Evolutionary conservation across 2,329 filamentous ascomycete genomes (phyloP).

Genomic region (Cladophialophora carrionii): DNA sequence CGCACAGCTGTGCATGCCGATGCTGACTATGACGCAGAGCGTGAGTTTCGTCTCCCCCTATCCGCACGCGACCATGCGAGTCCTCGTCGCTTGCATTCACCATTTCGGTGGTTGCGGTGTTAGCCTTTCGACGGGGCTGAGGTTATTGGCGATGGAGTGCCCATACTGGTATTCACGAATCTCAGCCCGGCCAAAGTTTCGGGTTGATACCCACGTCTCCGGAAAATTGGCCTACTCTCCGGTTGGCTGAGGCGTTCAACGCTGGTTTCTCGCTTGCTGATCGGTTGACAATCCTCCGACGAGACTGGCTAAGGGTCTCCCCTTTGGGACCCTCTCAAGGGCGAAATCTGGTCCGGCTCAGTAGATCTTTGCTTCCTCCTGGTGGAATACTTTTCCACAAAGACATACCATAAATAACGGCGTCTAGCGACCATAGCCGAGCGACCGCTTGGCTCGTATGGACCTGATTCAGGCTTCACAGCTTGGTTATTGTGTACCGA

Average conservation of each 20-base stretch:
- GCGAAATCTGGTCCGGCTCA: not conserved
- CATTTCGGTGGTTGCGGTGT: conserved; percentile 1
- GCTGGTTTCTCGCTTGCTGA: conserved; percentile 36
- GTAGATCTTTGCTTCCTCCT: not conserved
- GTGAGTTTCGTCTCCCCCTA: not conserved
- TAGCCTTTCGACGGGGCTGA: conserved; percentile 15
- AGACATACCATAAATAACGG: conserved; percentile 30
- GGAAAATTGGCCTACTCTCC: conserved; percentile 23
- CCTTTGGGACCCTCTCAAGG: conserved; percentile 1
- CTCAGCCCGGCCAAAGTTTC: conserved; percentile 40
- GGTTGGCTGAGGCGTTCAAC: conserved; percentile 23
- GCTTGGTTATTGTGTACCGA: not conserved
- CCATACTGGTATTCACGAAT: conserved; percentile 11
- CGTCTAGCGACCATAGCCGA: conserved; percentile 20
- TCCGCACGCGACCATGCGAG: not conserved
- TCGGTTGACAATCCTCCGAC: conserved; percentile 28
- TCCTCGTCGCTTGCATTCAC: conserved; percentile 13
- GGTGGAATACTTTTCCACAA: conserved; percentile 5
- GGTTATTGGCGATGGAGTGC: conserved; percentile 10
- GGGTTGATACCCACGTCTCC: conserved; percentile 18
- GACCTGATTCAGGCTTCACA: not conserved
- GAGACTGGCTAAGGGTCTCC: conserved; percentile 9
- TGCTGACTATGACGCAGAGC: not conserved
- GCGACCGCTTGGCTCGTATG: conserved; percentile 18
- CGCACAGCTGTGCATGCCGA: not conserved